phyloP scores from a whole-genome alignment of 192 early-diverging fungal genomes.

The Dispira parvispora region DNA sequence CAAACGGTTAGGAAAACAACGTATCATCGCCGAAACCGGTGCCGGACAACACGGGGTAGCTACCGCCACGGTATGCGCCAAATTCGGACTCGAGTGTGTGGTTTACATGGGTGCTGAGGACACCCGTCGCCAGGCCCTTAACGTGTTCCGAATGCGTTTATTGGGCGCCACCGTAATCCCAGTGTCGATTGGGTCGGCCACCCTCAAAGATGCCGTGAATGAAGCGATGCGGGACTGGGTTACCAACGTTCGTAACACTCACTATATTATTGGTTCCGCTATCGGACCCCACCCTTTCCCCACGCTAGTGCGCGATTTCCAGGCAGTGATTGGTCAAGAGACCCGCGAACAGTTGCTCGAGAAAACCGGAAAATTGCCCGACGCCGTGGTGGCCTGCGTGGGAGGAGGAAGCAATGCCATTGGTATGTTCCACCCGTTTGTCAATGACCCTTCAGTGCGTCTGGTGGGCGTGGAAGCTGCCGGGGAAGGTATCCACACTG shows the following conservation, averaged over 20 bases:
- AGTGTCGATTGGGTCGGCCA: conserved; percentile 55
- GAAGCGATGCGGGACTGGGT: conserved; percentile 99
- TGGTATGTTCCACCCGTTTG: conserved; percentile 93
- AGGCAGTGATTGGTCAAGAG: conserved; percentile 91
- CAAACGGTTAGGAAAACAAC: conserved; percentile 84
- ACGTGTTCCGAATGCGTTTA: conserved; percentile 90
- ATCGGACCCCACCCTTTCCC: conserved; percentile 98
- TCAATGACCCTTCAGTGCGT: conserved; percentile 64
- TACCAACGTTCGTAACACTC: conserved; percentile 81
- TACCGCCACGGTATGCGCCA: conserved; percentile 95
- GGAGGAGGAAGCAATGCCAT: conserved; percentile 96
- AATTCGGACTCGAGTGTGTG: conserved; percentile 90
- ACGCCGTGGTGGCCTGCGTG: conserved; percentile 89
- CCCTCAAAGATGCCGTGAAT: conserved; percentile 97
- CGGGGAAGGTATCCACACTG: conserved; percentile 78
- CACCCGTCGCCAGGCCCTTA: conserved; percentile 78
- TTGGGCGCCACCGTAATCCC: conserved; percentile 86
- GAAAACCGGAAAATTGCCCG: conserved; percentile 70
- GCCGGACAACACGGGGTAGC: conserved; percentile 98
- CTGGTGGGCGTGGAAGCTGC: conserved; percentile 92
- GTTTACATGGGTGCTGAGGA: conserved; percentile 99
- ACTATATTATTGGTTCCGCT: conserved; percentile 93
- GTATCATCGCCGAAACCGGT: conserved; percentile 98
- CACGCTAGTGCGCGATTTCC: conserved; percentile 91
- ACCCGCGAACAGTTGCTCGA: conserved; percentile 68